A percentile compares a stretch with the other conserved stretches of the same genome.
Conservation (phyloP, 495 filamentous ascomycete species). For the Neurospora tetraspora region DNA sequence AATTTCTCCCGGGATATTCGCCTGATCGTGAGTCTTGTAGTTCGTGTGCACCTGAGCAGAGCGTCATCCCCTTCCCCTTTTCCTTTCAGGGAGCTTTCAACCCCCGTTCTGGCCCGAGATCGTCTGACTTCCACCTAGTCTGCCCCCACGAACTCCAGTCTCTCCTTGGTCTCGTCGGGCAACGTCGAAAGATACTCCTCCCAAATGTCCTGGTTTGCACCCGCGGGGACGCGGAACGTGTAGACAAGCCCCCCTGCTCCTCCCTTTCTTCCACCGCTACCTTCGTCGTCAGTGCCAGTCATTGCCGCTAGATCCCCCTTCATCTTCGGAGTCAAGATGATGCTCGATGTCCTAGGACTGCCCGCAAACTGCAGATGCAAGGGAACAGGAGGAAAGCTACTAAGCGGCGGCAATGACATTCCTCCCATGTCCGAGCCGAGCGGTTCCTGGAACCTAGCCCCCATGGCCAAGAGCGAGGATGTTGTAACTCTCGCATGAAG, state of each 20-base stretch:
- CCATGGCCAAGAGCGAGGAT: background rate
- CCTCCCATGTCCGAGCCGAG: background rate
- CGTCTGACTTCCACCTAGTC: background rate
- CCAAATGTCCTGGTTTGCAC: background rate
- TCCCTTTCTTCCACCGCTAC: background rate
- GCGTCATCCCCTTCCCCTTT: background rate
- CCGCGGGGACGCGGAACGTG: background rate
- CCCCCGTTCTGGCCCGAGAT: background rate
- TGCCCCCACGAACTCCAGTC: background rate
- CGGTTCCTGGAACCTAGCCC: conserved; percentile 23
- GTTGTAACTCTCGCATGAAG: conserved; percentile 27
- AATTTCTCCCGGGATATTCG: background rate
- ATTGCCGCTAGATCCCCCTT: background rate
- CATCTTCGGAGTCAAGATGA: conserved; percentile 28
- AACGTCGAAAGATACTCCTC: background rate
- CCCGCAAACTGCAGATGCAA: conserved; percentile 37
- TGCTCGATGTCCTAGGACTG: conserved; percentile 34
- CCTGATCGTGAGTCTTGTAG: background rate
- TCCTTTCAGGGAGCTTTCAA: background rate
- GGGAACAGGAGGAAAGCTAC: conserved; percentile 19
- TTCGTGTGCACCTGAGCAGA: background rate
- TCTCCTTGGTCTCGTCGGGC: background rate
- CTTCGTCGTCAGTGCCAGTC: background rate
- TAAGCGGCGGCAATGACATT: background rate
- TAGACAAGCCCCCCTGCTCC: background rate